Evolutionary conservation across 2,329 filamentous ascomycete species (phyloP).

Genomic region (Colletotrichum kahawae): DNA sequence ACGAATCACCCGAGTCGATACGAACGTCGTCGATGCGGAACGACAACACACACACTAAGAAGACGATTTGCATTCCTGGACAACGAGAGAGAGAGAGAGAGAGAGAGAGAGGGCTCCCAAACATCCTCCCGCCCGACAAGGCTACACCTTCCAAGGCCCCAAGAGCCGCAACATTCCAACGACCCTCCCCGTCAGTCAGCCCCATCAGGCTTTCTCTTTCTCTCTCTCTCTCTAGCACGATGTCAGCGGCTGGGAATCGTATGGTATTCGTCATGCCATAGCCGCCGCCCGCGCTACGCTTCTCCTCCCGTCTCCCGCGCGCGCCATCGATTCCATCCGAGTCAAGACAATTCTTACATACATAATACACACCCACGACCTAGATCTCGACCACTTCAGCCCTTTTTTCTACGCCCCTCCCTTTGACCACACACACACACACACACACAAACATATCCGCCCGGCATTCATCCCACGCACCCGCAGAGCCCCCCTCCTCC

Average conservation of each 20-base stretch:
- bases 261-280: not conserved
- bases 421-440: not conserved
- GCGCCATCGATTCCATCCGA: not conserved
- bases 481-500: not conserved
- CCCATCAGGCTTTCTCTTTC: not conserved
- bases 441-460: not conserved
- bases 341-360: not conserved
- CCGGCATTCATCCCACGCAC: not conserved
- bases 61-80: not conserved
- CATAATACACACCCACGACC: not conserved
- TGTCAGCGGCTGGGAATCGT: not conserved
- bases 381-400: not conserved
- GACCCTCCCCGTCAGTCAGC: not conserved
- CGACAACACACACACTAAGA: not conserved
- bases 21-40: not conserved
- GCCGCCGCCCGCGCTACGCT: not conserved
- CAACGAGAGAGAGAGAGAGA: not conserved
- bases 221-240: not conserved
- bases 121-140: not conserved
- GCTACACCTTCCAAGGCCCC: not conserved
- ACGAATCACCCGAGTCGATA: not conserved
- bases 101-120: not conserved
- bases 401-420: not conserved
- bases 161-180: not conserved
- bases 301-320: not conserved